Conservation (phyloP, 1,284 basidiomycete species). For the Boletellus deceptivus region DNA sequence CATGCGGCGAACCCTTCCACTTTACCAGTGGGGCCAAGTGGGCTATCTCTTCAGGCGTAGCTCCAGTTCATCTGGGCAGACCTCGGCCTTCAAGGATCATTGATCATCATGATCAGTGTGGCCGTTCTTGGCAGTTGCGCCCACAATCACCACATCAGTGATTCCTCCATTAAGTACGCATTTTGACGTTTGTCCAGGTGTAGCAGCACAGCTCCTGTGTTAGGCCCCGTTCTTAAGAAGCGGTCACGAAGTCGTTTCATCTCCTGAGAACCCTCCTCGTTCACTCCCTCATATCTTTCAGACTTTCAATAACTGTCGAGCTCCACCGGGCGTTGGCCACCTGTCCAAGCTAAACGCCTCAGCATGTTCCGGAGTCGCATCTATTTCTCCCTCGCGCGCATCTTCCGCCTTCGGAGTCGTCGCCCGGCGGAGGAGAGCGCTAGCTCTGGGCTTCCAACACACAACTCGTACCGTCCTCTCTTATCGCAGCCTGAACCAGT, state of each 20-base stretch:
- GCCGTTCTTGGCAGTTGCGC: neutral
- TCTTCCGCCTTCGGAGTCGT: slow-evolving; percentile 19
- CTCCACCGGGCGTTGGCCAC: slow-evolving; percentile 19
- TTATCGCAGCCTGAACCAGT: neutral
- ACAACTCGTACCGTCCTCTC: neutral
- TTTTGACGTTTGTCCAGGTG: neutral
- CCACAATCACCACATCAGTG: neutral
- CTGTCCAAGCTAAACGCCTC: neutral
- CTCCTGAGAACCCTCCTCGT: neutral
- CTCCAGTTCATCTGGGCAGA: neutral
- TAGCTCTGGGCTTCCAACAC: neutral
- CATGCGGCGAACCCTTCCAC: too few species aligned
- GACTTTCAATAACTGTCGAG: too few species aligned
- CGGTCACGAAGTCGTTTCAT: neutral
- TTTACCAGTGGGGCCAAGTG: too few species aligned
- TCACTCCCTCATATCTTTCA: neutral
- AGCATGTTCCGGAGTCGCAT: slow-evolving; percentile 21
- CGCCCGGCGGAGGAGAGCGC: slow-evolving; percentile 1
- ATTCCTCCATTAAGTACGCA: neutral
- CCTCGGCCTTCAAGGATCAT: neutral
- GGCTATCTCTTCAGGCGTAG: too few species aligned
- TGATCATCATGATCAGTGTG: neutral
- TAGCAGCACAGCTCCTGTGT: neutral
- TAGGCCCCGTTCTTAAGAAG: neutral
- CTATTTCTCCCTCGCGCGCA: slow-evolving; percentile 10